Conservation (phyloP, 352 stramenopile species). For the Globisporangium lucens region DNA sequence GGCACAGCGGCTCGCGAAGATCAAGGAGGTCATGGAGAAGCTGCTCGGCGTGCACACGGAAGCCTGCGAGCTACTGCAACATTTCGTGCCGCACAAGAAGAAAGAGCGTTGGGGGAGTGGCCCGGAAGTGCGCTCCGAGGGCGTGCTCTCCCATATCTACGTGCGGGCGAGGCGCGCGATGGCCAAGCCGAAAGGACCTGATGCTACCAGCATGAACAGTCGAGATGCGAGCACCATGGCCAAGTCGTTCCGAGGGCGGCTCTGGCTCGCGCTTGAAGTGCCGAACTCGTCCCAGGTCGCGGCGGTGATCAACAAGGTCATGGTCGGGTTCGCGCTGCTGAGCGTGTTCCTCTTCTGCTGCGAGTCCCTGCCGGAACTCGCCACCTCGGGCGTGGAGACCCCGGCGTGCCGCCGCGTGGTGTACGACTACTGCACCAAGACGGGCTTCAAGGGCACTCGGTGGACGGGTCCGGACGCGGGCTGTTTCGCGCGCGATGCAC, state of each 20-base stretch:
- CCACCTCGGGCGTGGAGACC: constrained; percentile 40
- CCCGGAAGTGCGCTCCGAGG: constrained; percentile 16
- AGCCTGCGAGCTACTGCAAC: constrained; percentile 29
- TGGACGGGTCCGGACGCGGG: constrained; percentile 29
- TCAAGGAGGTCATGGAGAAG: constrained; percentile 41
- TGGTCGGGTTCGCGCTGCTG: constrained; percentile 50
- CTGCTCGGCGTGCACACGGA: constrained; percentile 43
- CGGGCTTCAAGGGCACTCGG: constrained; percentile 19
- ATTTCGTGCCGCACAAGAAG: constrained; percentile 58
- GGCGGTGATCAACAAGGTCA: constrained; percentile 46
- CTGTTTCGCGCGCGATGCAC: constrained; percentile 40
- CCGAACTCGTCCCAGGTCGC: constrained; percentile 55
- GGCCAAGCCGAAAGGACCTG: not conserved
- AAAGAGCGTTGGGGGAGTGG: constrained; percentile 3
- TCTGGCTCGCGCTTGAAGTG: constrained; percentile 62
- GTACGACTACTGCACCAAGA: constrained; percentile 42
- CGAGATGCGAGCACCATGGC: constrained; percentile 14
- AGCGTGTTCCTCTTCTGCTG: constrained; percentile 71
- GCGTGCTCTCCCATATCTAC: constrained; percentile 48
- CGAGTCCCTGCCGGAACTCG: constrained; percentile 67
- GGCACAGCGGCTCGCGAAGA: constrained; percentile 31
- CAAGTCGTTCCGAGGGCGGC: constrained; percentile 30
- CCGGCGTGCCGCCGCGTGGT: constrained; percentile 44
- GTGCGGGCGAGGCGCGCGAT: constrained; percentile 25
- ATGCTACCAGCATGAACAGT: constrained; percentile 5